Evolutionary conservation across 345 rosid genomes (phyloP), one percentile per base, ranked within the genome.

Genomic region (Lagerstroemia speciosa): DNA sequence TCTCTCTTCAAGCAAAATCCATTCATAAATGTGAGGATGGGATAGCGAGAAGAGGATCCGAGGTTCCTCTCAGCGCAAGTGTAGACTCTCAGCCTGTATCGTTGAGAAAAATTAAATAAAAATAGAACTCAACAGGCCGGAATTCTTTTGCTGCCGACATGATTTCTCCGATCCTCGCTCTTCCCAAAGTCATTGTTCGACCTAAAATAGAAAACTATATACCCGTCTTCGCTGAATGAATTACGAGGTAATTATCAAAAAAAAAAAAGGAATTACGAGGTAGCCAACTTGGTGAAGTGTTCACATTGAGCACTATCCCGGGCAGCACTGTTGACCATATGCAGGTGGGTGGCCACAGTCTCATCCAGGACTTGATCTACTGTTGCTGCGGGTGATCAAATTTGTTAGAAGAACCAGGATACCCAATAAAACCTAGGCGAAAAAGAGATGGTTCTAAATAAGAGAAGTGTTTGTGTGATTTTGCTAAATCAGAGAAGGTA

Each of bases 1-100:
- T 41, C 45, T n/a, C n/a, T 64, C 60, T 62, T 62, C 73, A 30
- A 61, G 66, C 31, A 60, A 70, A 41, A 20, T 9, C 33, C 32
- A 20, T 45, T 33, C 61, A 52, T 67, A 37, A 36, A 17, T 57
- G 22, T 27, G 67, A 65, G 45, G 69, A 62, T 62, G 71, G 33
- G 71, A 86, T 81, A 89, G 85, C 81, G 81, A 78, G 84, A 89
- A 83, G 78, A 76, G 90, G 97, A 87, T 92, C 97, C 87, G 97
- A 89, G 92, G 93, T 85, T 87, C 89, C 83, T 86, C 86, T 82
- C 93, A 83, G 87, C 82, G 86, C 87, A 80, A 89, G 71, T 67
- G 27, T 52, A 45, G 69, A 45, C 37, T 60, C 60, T 76, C 83
- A 78, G 69, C 85, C 91, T 71, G 75, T 61, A 67, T 34, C 52